Evolutionary conservation across 345 rosid species (phyloP), one percentile per base, ranked within the genome.

Genomic region (Acer yangbiense): DNA sequence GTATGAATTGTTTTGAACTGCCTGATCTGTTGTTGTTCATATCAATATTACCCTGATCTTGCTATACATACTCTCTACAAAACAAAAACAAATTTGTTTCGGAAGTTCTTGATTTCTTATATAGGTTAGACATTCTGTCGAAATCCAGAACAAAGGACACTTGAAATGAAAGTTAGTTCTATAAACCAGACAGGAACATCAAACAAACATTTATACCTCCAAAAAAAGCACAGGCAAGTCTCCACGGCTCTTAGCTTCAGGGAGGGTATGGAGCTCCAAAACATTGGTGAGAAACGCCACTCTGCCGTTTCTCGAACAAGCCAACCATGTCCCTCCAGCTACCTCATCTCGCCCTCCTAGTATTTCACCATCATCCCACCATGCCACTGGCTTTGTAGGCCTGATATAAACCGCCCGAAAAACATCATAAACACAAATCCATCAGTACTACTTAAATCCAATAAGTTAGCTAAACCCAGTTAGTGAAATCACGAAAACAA

Each of bases 321-420:
- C 96, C 79, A 90, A 11, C 95, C 95, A 91, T 68, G 95, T 91
- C 60, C 95, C 95, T 66, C 91, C 91, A 0, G 90, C 91, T 10
- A 86, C 71, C 57, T 73, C 87, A 74, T 91, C 93, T 70, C 88
- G 82, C 39, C 93, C 92, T 41, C 92, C 93, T 18, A 91, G 43
- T 70, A 88, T 87, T 25, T 87, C 89, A 23, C 82, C 12, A 5
- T 66, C 91, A 55, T 84, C 82, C 92, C 93, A 90, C 95, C 95
- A 91, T 17, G 77, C 89, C 83, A 85, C 81, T 12, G 90, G 71
- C 78, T 85, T 85, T 12, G 92, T 88, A 1, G 92, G 90, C 87
- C 95, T 91, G 8, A 18, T 2, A 20, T 41, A 29, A 69, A 43
- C 39, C 50, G 46, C 46, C n/a, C 21, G 4, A 9, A 29, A 25